Conservation (phyloP, 2,329 filamentous ascomycete species). For the Ophiostoma fasciatum region DNA sequence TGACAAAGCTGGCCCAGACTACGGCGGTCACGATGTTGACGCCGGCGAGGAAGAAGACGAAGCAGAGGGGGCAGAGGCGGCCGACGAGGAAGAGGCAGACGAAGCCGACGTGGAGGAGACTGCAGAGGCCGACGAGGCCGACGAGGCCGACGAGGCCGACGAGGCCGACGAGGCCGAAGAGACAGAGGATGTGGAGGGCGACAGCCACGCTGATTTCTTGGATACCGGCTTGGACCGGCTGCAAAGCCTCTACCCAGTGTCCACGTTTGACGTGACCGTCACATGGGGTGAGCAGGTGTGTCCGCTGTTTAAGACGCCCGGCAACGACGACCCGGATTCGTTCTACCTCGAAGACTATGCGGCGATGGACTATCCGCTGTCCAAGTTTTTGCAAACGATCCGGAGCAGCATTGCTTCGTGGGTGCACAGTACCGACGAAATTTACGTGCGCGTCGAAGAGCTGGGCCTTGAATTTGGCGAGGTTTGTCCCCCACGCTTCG, state of each 20-base stretch:
- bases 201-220: constrained; percentile 3
- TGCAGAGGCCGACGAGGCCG: not conserved
- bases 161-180: constrained; percentile 6
- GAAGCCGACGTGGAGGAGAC: not conserved
- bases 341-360: constrained; percentile 31
- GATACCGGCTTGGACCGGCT: constrained; percentile 7
- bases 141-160: constrained; percentile 4
- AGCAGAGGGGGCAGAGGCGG: no score
- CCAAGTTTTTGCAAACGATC: constrained; percentile 28
- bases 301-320: constrained; percentile 18
- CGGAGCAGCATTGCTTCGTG: constrained; percentile 32
- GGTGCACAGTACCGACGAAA: constrained; percentile 29
- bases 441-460: constrained; percentile 36
- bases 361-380: constrained; percentile 28
- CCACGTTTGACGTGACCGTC: constrained; percentile 17
- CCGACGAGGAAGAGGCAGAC: not conserved
- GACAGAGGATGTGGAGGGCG: constrained; percentile 13
- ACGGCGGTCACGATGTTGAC: no score
- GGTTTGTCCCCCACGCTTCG: constrained; percentile 24
- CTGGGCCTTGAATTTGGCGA: constrained; percentile 38
- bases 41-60: no score
- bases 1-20: constrained; percentile 2
- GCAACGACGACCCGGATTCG: constrained; percentile 23
- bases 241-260: constrained; percentile 1
- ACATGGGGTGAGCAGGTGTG: constrained; percentile 19